phyloP scores from a whole-genome alignment of 768 basidiomycete genomes.

The Gautieria morchelliformis region DNA sequence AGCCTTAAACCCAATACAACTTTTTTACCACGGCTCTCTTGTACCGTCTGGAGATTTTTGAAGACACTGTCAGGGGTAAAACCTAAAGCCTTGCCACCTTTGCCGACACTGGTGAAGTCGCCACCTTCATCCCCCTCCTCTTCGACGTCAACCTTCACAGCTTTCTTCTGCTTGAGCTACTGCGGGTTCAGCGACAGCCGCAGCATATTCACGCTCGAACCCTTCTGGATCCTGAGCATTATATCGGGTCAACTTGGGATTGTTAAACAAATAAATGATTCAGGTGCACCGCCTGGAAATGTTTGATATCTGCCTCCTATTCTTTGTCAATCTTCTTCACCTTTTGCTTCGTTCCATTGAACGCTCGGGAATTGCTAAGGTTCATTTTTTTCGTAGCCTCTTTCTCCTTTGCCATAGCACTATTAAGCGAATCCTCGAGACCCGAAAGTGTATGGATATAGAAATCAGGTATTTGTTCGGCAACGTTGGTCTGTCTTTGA shows the following conservation, averaged over 20 bases:
- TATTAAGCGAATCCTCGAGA: conserved; percentile 69
- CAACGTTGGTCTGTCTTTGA: conserved; percentile 73
- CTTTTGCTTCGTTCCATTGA: conserved; percentile 98
- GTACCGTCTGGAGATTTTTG: conserved; percentile 83
- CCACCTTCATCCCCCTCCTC: conserved; percentile 43
- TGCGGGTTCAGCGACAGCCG: conserved; percentile 35
- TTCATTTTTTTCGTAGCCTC: conserved; percentile 96
- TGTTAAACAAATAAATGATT: neutral
- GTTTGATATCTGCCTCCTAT: conserved; percentile 69
- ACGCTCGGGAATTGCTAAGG: conserved; percentile 82
- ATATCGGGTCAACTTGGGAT: neutral
- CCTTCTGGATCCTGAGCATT: conserved; percentile 69
- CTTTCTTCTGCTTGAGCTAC: conserved; percentile 26
- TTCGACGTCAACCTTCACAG: conserved; percentile 23
- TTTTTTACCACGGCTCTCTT: conserved; percentile 95
- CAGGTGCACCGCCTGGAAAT: conserved; percentile 62
- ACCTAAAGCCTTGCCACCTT: conserved; percentile 75
- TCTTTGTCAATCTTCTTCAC: conserved; percentile 88
- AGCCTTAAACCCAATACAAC: conserved; percentile 28
- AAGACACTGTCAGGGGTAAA: conserved; percentile 81
- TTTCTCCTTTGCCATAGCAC: conserved; percentile 75
- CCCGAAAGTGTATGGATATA: conserved; percentile 65
- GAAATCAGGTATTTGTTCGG: conserved; percentile 81
- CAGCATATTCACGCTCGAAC: conserved; percentile 69
- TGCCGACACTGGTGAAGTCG: conserved; percentile 85